phyloP scores from a whole-genome alignment of 2,329 filamentous ascomycete species.

The Cladosporium sp. region DNA sequence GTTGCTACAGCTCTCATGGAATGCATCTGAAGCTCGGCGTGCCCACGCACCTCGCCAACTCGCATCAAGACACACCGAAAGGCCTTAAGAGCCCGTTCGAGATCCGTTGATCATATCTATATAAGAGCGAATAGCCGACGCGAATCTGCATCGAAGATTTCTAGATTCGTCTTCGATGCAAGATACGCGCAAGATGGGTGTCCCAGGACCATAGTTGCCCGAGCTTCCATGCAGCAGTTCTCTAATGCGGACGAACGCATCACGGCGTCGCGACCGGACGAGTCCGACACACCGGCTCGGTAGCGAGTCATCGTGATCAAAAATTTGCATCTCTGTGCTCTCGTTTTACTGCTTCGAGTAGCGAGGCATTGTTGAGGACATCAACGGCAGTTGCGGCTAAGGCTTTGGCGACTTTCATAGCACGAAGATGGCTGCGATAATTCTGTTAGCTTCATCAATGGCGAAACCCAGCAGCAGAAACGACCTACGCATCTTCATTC shows the following conservation, averaged over 20 bases:
- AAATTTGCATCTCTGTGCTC: slow-evolving; percentile 22
- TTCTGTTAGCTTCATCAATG: background rate
- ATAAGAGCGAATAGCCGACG: background rate
- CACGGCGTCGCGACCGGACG: background rate
- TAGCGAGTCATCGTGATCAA: background rate
- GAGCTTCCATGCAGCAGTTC: background rate
- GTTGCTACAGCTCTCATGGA: background rate
- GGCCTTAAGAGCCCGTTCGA: background rate
- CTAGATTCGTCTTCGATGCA: background rate
- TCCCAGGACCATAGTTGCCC: background rate
- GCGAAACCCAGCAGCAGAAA: slow-evolving; percentile 20
- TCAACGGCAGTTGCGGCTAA: slow-evolving; percentile 36
- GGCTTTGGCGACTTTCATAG: slow-evolving; percentile 28
- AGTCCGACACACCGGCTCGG: background rate
- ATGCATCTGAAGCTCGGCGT: background rate
- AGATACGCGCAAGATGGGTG: background rate
- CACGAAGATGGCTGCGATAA: slow-evolving; percentile 11
- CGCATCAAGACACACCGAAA: background rate
- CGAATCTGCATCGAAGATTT: background rate
- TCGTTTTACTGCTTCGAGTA: slow-evolving; percentile 24
- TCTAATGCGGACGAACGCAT: background rate
- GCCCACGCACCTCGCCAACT: background rate
- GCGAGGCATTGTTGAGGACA: slow-evolving; percentile 25
- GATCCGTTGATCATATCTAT: background rate
- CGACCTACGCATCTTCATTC: slow-evolving; percentile 33